Conservation (phyloP, 2,329 filamentous ascomycete species). For the Epichloe festucae region DNA sequence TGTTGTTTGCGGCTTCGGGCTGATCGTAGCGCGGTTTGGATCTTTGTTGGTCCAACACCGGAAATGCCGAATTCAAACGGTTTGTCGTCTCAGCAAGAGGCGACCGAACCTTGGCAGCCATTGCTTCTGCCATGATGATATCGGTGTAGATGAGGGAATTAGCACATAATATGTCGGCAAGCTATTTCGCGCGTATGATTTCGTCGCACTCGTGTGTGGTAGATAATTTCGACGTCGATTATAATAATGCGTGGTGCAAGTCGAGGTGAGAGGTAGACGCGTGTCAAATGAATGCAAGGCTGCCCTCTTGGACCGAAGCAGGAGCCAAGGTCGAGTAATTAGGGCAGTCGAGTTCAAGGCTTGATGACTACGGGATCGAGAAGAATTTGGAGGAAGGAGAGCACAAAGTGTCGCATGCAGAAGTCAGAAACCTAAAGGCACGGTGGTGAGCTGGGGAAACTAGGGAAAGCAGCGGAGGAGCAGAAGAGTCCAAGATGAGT, state of each 20-base stretch:
- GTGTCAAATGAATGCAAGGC: neutral
- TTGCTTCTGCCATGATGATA: constrained; percentile 18
- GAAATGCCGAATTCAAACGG: constrained; percentile 30
- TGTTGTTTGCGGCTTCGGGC: constrained; percentile 4
- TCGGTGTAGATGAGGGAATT: constrained; percentile 13
- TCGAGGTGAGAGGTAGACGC: constrained; percentile 1
- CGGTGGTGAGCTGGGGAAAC: neutral
- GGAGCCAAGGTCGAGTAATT: neutral
- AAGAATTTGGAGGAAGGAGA: neutral
- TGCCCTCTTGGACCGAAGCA: neutral
- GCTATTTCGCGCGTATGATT: constrained; percentile 5
- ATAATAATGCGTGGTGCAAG: neutral
- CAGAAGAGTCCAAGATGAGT: neutral
- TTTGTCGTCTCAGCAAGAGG: constrained; percentile 36
- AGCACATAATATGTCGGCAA: constrained; percentile 22
- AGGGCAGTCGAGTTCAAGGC: neutral
- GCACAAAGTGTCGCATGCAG: neutral
- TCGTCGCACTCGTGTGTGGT: constrained; percentile 4
- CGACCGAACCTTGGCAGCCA: constrained; percentile 19
- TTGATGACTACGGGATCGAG: neutral
- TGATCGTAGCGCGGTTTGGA: constrained; percentile 20
- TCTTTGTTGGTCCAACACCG: constrained; percentile 13
- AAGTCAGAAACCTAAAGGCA: neutral
- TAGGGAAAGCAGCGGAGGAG: neutral
- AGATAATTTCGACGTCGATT: neutral